These are phyloP conservation scores for Monilinia fructicola DNA, from an alignment of 2,329 filamentous ascomycete species.

Conservation along the genomic window DNA sequence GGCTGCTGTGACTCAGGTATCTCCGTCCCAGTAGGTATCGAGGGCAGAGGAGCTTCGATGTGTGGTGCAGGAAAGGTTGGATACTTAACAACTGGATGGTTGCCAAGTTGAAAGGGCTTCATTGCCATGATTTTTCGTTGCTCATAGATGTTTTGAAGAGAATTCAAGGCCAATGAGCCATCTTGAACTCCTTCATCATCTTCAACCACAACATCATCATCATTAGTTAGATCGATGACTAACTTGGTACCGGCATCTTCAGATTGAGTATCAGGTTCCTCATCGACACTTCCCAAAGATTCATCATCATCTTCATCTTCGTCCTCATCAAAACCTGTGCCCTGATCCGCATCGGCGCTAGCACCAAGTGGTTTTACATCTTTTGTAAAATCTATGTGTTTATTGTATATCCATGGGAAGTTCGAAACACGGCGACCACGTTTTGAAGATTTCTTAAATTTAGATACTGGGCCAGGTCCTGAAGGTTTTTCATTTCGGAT, in stretches of 20 bases:
- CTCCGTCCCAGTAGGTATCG: too few species aligned
- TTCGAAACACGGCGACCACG: not conserved
- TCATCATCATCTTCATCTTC: not conserved
- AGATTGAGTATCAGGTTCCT: not conserved
- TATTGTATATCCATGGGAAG: not conserved
- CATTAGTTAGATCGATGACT: not conserved
- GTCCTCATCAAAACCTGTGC: not conserved
- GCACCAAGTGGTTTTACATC: not conserved
- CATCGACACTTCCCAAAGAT: not conserved
- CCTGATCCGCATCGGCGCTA: not conserved
- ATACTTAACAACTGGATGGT: not conserved
- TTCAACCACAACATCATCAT: too few species aligned
- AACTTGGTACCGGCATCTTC: not conserved
- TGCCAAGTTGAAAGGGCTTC: too few species aligned
- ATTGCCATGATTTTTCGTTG: too few species aligned
- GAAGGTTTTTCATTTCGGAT: not conserved
- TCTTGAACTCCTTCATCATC: not conserved
- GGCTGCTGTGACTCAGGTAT: too few species aligned
- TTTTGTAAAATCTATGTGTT: not conserved
- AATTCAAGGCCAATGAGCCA: too few species aligned
- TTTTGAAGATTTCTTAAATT: not conserved
- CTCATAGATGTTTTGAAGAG: not conserved
- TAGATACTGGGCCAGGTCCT: not conserved
- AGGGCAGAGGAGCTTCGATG: too few species aligned
- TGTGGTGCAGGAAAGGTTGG: too few species aligned